Percentiles rank a stretch among this genome's conserved stretches.
Evolutionary conservation across 1,139 yeast genomes (phyloP).

Genomic region (Saccharomyces hybrid): DNA sequence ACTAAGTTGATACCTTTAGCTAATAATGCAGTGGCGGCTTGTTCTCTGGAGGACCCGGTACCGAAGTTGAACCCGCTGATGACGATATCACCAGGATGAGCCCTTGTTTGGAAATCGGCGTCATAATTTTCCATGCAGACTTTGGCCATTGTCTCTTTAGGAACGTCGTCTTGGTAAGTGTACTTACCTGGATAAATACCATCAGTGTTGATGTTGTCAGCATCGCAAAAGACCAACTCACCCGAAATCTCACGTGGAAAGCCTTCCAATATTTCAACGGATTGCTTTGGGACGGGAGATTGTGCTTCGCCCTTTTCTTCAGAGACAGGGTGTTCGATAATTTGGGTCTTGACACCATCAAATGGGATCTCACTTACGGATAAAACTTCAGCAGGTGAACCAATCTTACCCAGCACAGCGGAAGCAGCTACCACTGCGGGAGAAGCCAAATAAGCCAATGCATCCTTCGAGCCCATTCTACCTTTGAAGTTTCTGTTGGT

Average conservation of each 20-base stretch:
- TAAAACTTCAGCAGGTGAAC: conserved; percentile 77
- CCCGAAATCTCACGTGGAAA: conserved; percentile 87
- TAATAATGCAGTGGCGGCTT: conserved; percentile 93
- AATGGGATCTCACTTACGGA: conserved; percentile 35
- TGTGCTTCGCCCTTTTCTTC: conserved; percentile 22
- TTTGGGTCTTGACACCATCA: conserved; percentile 31
- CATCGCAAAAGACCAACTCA: conserved; percentile 89
- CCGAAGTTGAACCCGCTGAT: conserved; percentile 94
- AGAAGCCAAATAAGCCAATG: conserved; percentile 89
- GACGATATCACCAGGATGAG: conserved; percentile 80
- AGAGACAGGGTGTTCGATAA: conserved; percentile 24
- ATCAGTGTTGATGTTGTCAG: conserved; percentile 95
- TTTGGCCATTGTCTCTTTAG: conserved; percentile 92
- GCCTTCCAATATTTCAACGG: conserved; percentile 74
- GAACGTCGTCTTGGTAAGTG: conserved; percentile 94
- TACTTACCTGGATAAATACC: conserved; percentile 98
- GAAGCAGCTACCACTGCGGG: conserved; percentile 99
- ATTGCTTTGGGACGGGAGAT: conserved; percentile 33
- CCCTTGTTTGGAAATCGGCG: conserved; percentile 70
- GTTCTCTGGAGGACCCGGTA: conserved; percentile 98
- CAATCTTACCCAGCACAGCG: conserved; percentile 88
- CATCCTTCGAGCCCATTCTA: conserved; percentile 97
- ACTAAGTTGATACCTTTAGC: conserved; percentile 90
- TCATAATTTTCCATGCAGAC: conserved; percentile 99
- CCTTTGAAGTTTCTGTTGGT: conserved; percentile 98